Base-by-base conservation (phyloP, 768 basidiomycete genomes). In the Macrocybe gigantea region DNA sequence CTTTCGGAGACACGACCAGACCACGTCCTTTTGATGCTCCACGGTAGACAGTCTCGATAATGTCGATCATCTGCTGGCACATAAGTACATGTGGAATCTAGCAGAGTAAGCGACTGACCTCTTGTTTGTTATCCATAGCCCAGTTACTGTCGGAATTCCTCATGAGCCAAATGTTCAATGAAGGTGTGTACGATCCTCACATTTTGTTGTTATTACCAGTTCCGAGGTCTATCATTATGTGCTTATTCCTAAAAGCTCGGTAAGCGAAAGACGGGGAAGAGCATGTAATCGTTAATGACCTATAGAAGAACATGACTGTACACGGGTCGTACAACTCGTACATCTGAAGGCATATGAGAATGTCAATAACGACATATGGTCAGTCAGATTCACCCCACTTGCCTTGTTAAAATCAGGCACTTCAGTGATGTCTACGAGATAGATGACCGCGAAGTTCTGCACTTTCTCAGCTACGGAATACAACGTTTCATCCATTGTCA, bases 141-240 rank as follows among this genome's bases (percentile, higher is more conserved):
- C 96, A 98, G 65, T 97, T 98, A 66, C 96, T 97, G 56, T 22
- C 9, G 36, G 36, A 15, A 33, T 36, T 30, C 11, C 41, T 32
- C 9, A 30, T 14, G 39, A 29, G 41, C 59, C 42, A 62, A 47
- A 33, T 47, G 5, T 11, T n/a, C 33, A 33, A 12, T 40, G 34
- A 30, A 47, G 9, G 14, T 30, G n/a, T 30, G 45, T 35, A 22
- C 11, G 8, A 12, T 3, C 74, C 91, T 54, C 49, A 94, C 93
- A 96, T 96, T 73, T 98, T 97, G 70, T 97, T 97, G 70, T 97
- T 97, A 68, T 98, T 96, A 74, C 94, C 94, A 43, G 94, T 98
- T n/a, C 93, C 94, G 55, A 98, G 70, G 80, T 97, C 96, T 60
- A 99, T 97, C 95, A 98, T 98, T 70, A 98, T 98, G 63, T 98